These are phyloP conservation scores for Phellinidium pouzarii DNA, from an alignment of 1,284 basidiomycete species.

Conservation along the genomic window DNA sequence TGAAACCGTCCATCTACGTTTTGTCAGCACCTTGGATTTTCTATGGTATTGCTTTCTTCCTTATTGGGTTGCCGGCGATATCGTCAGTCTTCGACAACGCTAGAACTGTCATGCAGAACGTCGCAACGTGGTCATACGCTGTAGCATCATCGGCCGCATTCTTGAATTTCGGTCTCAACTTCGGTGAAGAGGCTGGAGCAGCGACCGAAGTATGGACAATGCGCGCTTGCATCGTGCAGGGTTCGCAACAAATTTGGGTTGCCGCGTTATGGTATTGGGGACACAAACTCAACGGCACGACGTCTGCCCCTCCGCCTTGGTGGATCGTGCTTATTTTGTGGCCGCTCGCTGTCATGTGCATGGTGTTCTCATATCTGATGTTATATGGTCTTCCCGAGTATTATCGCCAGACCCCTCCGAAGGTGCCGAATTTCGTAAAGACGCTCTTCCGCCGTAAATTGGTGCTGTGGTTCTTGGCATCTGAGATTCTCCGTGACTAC, in stretches of 20 bases:
- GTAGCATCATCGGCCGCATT: slow-evolving; percentile 85
- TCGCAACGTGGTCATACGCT: slow-evolving; percentile 87
- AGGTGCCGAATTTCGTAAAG: slow-evolving; percentile 85
- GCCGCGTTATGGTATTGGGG: slow-evolving; percentile 95
- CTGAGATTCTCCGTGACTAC: slow-evolving; percentile 85
- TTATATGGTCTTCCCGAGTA: slow-evolving; percentile 83
- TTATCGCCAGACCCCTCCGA: slow-evolving; percentile 84
- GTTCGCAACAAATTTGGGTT: slow-evolving; percentile 90
- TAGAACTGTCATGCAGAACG: slow-evolving; percentile 62
- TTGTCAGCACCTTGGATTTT: slow-evolving; percentile 84
- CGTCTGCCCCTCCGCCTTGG: slow-evolving; percentile 59
- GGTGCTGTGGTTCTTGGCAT: slow-evolving; percentile 88
- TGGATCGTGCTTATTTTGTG: slow-evolving; percentile 80
- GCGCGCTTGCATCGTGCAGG: slow-evolving; percentile 86
- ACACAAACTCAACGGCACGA: slow-evolving; percentile 57
- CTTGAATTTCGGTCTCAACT: slow-evolving; percentile 90
- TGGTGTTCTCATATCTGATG: slow-evolving; percentile 76
- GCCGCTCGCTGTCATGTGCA: slow-evolving; percentile 71
- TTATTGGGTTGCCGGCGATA: slow-evolving; percentile 83
- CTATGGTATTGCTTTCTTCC: slow-evolving; percentile 83
- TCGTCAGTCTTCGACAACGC: slow-evolving; percentile 52
- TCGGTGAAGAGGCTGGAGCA: slow-evolving; percentile 91
- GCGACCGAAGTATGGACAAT: slow-evolving; percentile 89
- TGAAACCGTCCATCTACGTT: slow-evolving; percentile 83
- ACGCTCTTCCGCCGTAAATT: slow-evolving; percentile 85